Percentiles rank a stretch among this genome's conserved stretches.
phyloP scores from a whole-genome alignment of 2,329 filamentous ascomycete species.

The Epichloe typhina region DNA sequence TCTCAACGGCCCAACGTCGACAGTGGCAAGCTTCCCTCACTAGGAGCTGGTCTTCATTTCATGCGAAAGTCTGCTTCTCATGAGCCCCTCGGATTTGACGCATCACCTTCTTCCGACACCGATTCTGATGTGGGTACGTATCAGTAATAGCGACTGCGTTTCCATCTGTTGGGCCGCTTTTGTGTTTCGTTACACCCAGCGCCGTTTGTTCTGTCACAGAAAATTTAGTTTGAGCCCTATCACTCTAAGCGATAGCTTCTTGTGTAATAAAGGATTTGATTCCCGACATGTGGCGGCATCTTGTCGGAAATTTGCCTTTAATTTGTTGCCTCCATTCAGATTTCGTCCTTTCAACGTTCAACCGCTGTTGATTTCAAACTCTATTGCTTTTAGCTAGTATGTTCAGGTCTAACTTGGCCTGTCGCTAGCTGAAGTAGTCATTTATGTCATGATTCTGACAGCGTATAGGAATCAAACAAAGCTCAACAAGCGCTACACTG shows the following conservation, averaged over 20 bases:
- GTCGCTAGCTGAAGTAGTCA: neutral
- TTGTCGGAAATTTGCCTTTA: neutral
- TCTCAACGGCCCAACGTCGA: neutral
- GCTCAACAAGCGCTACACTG: neutral
- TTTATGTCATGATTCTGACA: neutral
- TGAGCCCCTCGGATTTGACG: constrained; percentile 7
- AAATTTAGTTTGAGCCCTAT: neutral
- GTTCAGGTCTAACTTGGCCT: too few species aligned
- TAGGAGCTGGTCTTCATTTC: constrained; percentile 2
- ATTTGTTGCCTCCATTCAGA: neutral
- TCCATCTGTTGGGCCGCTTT: neutral
- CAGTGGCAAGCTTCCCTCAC: neutral
- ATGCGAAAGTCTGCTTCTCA: constrained; percentile 8
- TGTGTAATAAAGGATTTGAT: neutral
- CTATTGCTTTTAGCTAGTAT: neutral
- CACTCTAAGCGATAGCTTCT: neutral
- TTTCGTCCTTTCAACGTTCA: neutral
- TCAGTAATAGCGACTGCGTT: neutral
- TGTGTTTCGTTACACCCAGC: neutral
- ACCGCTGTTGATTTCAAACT: neutral
- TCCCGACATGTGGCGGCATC: neutral
- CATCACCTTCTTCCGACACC: constrained; percentile 3
- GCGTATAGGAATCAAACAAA: neutral
- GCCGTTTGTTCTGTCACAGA: neutral
- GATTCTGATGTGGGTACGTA: constrained; percentile 1